These are phyloP conservation scores for Zygosaccharomyces pseudobailii DNA, from an alignment of 1,139 yeast genomes.

Conservation along the genomic window DNA sequence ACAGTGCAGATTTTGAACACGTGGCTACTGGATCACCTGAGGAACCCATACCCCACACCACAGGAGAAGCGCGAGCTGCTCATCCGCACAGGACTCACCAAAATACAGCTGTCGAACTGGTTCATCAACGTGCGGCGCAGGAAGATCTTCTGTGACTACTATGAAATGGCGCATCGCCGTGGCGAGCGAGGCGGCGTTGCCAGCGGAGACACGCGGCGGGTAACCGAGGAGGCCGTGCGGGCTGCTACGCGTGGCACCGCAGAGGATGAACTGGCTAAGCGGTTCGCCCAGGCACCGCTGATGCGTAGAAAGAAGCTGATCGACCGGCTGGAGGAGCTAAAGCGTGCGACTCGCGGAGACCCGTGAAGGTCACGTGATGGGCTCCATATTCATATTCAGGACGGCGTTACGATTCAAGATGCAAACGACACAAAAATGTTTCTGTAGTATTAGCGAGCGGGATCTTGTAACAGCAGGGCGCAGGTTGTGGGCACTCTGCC, in stretches of 20 bases:
- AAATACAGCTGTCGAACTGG: conserved; percentile 94
- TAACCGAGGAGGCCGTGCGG: conserved; percentile 12
- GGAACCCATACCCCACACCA: conserved; percentile 92
- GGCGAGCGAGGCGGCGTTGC: conserved; percentile 18
- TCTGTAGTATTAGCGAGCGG: not conserved
- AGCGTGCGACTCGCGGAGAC: conserved; percentile 15
- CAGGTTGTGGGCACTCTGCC: not conserved
- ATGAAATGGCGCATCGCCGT: conserved; percentile 26
- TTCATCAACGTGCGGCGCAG: conserved; percentile 93
- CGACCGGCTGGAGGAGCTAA: conserved; percentile 37
- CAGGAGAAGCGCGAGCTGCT: conserved; percentile 80
- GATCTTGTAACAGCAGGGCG: not conserved
- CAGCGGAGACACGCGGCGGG: conserved; percentile 6
- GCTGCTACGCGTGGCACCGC: conserved; percentile 12
- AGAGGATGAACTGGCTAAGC: conserved; percentile 23
- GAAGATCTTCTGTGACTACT: conserved; percentile 46
- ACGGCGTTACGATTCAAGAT: not conserved
- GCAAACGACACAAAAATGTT: not conserved
- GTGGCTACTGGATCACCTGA: conserved; percentile 82
- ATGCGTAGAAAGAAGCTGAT: conserved; percentile 38
- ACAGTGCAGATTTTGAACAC: conserved; percentile 75
- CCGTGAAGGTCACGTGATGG: not conserved
- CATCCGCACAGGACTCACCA: conserved; percentile 78
- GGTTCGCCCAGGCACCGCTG: conserved; percentile 27
- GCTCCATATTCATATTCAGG: not conserved